These are phyloP conservation scores for Emmonsia crescens DNA, from an alignment of 2,329 filamentous ascomycete genomes.

Conservation along the genomic window DNA sequence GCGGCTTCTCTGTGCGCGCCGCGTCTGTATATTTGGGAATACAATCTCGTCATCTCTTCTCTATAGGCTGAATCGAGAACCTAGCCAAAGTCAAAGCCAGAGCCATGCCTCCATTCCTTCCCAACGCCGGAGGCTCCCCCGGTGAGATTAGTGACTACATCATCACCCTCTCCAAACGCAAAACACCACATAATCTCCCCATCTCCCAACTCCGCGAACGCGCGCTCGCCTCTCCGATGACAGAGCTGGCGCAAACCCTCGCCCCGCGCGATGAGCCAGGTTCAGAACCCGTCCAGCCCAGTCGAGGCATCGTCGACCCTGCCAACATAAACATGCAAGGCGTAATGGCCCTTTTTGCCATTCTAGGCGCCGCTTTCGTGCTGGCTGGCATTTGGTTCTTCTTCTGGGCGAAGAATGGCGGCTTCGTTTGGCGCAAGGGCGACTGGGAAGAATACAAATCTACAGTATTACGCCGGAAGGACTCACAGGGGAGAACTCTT, in stretches of 20 bases:
- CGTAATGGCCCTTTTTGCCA: slow-evolving; percentile 74
- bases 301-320: slow-evolving; percentile 32
- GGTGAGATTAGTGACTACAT: neutral
- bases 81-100: neutral
- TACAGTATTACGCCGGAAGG: slow-evolving; percentile 78
- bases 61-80: too few species aligned
- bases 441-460: slow-evolving; percentile 99
- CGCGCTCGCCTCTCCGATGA: neutral
- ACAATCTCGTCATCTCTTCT: neutral
- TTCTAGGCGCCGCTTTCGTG: slow-evolving; percentile 70
- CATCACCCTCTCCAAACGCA: neutral
- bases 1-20: neutral
- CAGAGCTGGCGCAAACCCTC: neutral
- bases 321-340: slow-evolving; percentile 42
- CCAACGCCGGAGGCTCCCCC: neutral
- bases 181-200: neutral
- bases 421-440: slow-evolving; percentile 70
- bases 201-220: neutral
- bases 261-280: neutral
- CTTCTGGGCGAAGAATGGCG: slow-evolving; percentile 94
- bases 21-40: neutral
- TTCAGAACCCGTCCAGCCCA: slow-evolving; percentile 12
- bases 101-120: neutral
- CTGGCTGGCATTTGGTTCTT: slow-evolving; percentile 86
- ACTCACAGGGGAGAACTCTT: slow-evolving; percentile 77